Base-by-base conservation (phyloP, 202 grass and related monocot species). In the Setaria viridis region DNA sequence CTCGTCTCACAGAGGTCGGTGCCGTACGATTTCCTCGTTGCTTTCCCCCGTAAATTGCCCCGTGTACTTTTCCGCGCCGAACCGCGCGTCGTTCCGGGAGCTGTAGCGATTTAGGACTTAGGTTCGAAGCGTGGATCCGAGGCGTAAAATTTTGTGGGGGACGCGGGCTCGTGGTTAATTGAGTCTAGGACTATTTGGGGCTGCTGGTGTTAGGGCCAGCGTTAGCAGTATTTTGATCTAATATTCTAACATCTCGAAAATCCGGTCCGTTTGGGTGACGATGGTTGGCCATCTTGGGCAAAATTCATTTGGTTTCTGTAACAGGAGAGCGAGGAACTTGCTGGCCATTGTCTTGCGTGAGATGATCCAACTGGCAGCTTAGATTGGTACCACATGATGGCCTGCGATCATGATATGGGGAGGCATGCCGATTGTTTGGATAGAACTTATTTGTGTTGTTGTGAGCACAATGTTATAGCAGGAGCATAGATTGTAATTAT, bases 1-100 rank as follows among this genome's bases (percentile, higher is more conserved):
- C 94, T 99, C 19, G 72, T 99, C 34, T 88, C 92, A 0, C 55
- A 90, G 13, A 97, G 88, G 97, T 97, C 9, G 16, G 75, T 82
- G 17, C 13, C 20, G 17, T 21, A 15, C 5, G 77, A 35, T 84
- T 78, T 4, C 5, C 77, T 11, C 29, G 12, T 56, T 56, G 19
- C 16, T 9, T 6, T 41, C 39, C 39, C 39, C 39, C 39, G 5
- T 41, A 41, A 6, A 41, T 5, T 41, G 39, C 39, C 3, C 4
- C 59, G 11, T 25, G 62, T 35, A 2, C 13, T 15, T 77, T 42
- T 77, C 14, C 71, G 20, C 10, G 37, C 45, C 16, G 60, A 57
- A 46, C 48, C 16, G 25, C 43, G 55, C 48, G 21, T 51, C 7
- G 62, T 37, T 66, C 1, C 8, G 57, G 68, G 35, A 6, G 12